Evolutionary conservation across 768 basidiomycete genomes (phyloP), one percentile per base, ranked within the genome.

Genomic region (Megacollybia marginata): DNA sequence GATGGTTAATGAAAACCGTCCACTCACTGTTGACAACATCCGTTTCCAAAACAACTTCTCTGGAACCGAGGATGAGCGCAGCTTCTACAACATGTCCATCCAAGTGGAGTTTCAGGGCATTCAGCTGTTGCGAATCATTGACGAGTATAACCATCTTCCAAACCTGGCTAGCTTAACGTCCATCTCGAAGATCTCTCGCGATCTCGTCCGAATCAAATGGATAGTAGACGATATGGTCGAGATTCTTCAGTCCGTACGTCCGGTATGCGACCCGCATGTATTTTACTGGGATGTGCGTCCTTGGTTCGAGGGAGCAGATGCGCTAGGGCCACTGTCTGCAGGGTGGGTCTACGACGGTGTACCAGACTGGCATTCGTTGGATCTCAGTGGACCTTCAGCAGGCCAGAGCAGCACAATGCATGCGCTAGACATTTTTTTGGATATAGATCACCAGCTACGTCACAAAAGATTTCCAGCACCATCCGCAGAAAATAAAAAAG

Each of bases 321-420:
- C 75, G 42, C 78, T 74, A 54, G 78, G 76, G 0, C 66, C 78
- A 8, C 63, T 65, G 8, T 67, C 67, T 23, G 71, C 74, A 9
- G 70, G 69, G 16, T 91, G 88, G 88, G 68, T 83, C 36, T 97
- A 87, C 63, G 85, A 92, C 59, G 92, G 89, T 0, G 80, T 89
- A 8, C 72, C 74, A 5, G 68, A 78, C 32, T 73, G 70, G 23
- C 71, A 78, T 28, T 63, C 69, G 46, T 77, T 89, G 36, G 81
- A 86, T 53, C 76, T 83, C 48, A 86, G 82, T 51, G 95, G 95
- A 0, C 94, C 95, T 19, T 92, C 89, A 9, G 95, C 92, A 1
- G 95, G 95, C 2, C 95, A 99, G 70, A 92, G 89, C 65, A 85
- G 84, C 46, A 78, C 94, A 49, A 92, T 99, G 73, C 90, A 84